Percentiles rank a stretch among this genome's conserved stretches.
phyloP scores from a whole-genome alignment of 2,329 filamentous ascomycete genomes.

The Tolypocladium endophyticum region DNA sequence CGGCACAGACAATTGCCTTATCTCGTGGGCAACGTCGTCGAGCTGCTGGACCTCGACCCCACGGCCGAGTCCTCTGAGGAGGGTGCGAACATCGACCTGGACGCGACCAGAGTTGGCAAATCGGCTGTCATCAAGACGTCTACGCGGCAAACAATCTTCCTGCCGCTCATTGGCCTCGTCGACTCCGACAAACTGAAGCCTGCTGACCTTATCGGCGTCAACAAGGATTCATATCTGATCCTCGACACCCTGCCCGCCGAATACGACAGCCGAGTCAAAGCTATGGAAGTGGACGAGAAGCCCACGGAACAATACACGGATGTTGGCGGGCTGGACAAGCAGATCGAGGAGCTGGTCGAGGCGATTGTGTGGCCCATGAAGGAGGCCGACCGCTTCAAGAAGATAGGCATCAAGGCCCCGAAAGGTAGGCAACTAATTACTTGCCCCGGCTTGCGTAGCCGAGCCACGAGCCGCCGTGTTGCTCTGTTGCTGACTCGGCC shows the following conservation, averaged over 20 bases:
- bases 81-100: slow-evolving; percentile 95
- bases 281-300: slow-evolving; percentile 99
- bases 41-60: slow-evolving; percentile 92
- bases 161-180: slow-evolving; percentile 92
- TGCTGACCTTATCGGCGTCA: slow-evolving; percentile 92
- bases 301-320: slow-evolving; percentile 98
- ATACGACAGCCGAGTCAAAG: slow-evolving; percentile 97
- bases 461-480: neutral
- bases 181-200: slow-evolving; percentile 93
- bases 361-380: slow-evolving; percentile 99
- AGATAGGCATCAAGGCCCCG: slow-evolving; percentile 98
- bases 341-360: slow-evolving; percentile 97
- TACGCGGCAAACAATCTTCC: slow-evolving; percentile 95
- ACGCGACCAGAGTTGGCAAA: slow-evolving; percentile 93
- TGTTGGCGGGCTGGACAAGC: slow-evolving; percentile 94
- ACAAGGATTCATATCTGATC: slow-evolving; percentile 97
- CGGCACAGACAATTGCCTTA: slow-evolving; percentile 79
- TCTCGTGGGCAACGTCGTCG: slow-evolving; percentile 95
- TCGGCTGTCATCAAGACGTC: slow-evolving; percentile 99
- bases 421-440: slow-evolving; percentile 57
- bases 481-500: neutral
- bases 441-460: neutral
- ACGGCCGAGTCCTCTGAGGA: slow-evolving; percentile 94
- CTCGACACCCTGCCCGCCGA: slow-evolving; percentile 94
- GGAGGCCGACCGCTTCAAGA: slow-evolving; percentile 97